phyloP scores from a whole-genome alignment of 1,284 basidiomycete species.

The Ganoderma lucidum region DNA sequence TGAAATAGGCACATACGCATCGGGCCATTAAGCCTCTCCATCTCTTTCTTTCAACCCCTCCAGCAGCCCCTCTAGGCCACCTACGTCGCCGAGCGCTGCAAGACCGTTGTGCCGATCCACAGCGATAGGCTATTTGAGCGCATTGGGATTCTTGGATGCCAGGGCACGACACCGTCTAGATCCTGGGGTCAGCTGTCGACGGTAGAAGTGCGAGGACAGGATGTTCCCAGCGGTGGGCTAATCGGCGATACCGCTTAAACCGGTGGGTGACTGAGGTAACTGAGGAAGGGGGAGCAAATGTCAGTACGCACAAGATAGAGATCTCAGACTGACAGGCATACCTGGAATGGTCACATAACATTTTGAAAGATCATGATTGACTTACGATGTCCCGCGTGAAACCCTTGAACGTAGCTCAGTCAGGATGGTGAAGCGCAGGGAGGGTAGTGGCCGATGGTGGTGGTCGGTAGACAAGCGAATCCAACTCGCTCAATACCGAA shows the following conservation, averaged over 20 bases:
- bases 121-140: slow-evolving; percentile 75
- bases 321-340: slow-evolving; percentile 56
- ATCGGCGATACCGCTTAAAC: slow-evolving; percentile 33
- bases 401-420: slow-evolving; percentile 24
- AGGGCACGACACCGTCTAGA: slow-evolving; percentile 57
- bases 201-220: slow-evolving; percentile 60
- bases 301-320: slow-evolving; percentile 65
- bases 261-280: slow-evolving; percentile 21
- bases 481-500: too few species aligned
- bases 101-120: slow-evolving; percentile 78
- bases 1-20: neutral
- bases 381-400: slow-evolving; percentile 26
- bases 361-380: neutral
- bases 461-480: neutral
- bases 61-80: slow-evolving; percentile 70
- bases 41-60: slow-evolving; percentile 69
- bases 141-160: slow-evolving; percentile 58
- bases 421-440: neutral
- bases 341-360: neutral
- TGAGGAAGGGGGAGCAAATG: neutral
- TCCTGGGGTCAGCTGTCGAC: slow-evolving; percentile 51
- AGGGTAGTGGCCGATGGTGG: neutral
- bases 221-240: slow-evolving; percentile 47
- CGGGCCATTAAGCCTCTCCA: slow-evolving; percentile 49
- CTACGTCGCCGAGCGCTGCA: slow-evolving; percentile 68